Percentiles rank a stretch among this genome's conserved stretches.
Evolutionary conservation across 2,329 filamentous ascomycete genomes (phyloP).

Genomic region (Aspergillus eucalypticola): DNA sequence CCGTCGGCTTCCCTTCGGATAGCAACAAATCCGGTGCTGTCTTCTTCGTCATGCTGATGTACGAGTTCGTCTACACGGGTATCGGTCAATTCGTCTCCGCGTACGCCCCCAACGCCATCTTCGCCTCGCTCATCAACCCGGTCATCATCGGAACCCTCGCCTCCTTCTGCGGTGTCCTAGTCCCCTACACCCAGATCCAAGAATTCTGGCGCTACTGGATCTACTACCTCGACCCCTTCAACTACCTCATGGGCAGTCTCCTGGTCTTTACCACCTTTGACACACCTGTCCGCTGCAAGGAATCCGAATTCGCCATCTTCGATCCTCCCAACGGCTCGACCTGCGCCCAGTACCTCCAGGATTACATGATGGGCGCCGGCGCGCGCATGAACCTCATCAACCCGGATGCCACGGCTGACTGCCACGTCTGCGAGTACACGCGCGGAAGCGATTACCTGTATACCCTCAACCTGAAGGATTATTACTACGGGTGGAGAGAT

Average conservation of each 20-base stretch:
- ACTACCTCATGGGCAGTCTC: conserved; percentile 34
- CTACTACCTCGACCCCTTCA: conserved; percentile 35
- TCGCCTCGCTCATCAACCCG: conserved; percentile 72
- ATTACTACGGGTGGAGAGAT: conserved; percentile 67
- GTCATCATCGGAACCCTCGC: conserved; percentile 61
- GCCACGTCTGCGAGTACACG: conserved; percentile 63
- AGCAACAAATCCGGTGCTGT: conserved; percentile 45
- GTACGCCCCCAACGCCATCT: conserved; percentile 66
- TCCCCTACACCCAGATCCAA: conserved; percentile 32
- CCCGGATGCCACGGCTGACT: conserved; percentile 56
- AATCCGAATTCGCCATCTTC: conserved; percentile 29
- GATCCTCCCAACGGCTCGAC: conserved; percentile 47
- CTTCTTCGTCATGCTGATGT: conserved; percentile 72
- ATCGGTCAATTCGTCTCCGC: conserved; percentile 80
- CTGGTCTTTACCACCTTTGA: conserved; percentile 29
- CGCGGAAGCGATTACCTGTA: conserved; percentile 60
- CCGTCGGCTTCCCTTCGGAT: conserved; percentile 53
- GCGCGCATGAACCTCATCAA: conserved; percentile 58
- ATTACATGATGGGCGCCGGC: conserved; percentile 53
- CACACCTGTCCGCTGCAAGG: conserved; percentile 25
- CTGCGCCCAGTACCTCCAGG: conserved; percentile 59
- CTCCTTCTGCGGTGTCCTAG: conserved; percentile 34
- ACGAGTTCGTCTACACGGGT: conserved; percentile 68
- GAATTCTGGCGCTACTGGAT: conserved; percentile 37
- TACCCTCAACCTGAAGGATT: conserved; percentile 60